These are phyloP conservation scores for Spergularia marina DNA, from an alignment of 148 eudicot species.

Conservation along the genomic window DNA sequence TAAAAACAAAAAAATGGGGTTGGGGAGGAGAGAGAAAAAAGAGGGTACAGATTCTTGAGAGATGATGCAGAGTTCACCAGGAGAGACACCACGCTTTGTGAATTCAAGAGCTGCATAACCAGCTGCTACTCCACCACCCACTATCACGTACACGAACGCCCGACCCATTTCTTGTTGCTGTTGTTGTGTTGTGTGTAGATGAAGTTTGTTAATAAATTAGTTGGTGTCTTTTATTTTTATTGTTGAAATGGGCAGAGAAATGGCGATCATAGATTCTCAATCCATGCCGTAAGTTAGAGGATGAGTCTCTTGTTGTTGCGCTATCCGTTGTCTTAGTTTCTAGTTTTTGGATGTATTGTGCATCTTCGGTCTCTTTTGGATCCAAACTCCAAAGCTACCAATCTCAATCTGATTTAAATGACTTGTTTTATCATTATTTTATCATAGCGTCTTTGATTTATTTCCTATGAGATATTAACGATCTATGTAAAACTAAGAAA, in stretches of 20 bases:
- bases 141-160: constrained; percentile 84
- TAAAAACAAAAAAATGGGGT: neutral
- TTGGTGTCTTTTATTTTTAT: neutral
- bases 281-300: neutral
- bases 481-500: no score
- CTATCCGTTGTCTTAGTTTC: no score
- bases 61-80: constrained; percentile 93
- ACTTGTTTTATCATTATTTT: no score
- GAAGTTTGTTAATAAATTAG: neutral
- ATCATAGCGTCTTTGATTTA: no score
- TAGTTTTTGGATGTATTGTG: no score
- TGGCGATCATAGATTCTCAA: constrained; percentile 19
- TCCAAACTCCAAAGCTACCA: no score
- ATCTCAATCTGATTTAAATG: no score
- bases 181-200: neutral
- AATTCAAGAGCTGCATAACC: constrained; percentile 96
- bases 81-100: constrained; percentile 57
- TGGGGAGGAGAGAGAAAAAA: neutral
- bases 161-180: constrained; percentile 54
- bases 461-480: no score
- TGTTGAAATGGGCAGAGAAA: neutral
- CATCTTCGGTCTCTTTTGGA: no score
- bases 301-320: neutral
- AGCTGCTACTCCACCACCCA: constrained; percentile 98
- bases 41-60: constrained; percentile 74